These are phyloP conservation scores for Sphaerulina vaccinii DNA, from an alignment of 2,329 filamentous ascomycete species.

Conservation along the genomic window DNA sequence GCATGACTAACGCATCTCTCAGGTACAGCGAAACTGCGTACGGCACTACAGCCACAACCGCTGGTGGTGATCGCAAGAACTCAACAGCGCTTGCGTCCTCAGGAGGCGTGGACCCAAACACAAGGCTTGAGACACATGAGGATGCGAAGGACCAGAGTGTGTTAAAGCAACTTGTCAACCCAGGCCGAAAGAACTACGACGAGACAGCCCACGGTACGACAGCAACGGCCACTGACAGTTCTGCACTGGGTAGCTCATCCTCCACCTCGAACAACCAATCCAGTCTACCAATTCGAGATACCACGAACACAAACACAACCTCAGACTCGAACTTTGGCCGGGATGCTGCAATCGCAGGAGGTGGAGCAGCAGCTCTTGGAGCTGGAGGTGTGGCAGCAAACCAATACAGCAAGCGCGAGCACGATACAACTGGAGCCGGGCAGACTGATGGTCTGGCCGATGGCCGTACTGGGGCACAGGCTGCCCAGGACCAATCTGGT, in stretches of 20 bases:
- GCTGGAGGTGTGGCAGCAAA: conserved; percentile 3
- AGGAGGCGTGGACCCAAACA: conserved; percentile 7
- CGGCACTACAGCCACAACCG: not conserved
- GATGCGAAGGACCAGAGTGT: conserved; percentile 22
- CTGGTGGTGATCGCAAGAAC: conserved; percentile 4
- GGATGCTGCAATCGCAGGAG: conserved; percentile 35
- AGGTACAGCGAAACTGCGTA: not conserved
- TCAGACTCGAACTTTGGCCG: conserved; percentile 31
- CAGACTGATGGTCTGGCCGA: conserved; percentile 18
- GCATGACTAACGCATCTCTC: not conserved
- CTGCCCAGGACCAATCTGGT: conserved; percentile 16
- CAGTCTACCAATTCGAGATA: not conserved
- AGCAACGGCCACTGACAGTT: conserved; percentile 3
- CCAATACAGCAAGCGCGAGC: not conserved
- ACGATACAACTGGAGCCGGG: not conserved
- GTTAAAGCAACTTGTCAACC: conserved; percentile 27
- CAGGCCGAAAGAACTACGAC: conserved; percentile 29
- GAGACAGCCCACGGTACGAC: conserved; percentile 25
- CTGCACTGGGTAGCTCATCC: not conserved
- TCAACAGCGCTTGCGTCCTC: not conserved
- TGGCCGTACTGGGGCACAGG: conserved; percentile 9
- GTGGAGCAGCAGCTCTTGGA: conserved; percentile 34
- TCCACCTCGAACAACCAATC: not conserved
- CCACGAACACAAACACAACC: not conserved
- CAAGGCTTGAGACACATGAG: conserved; percentile 11